Evolutionary conservation across 2,329 filamentous ascomycete species (phyloP).

Genomic region (Exophiala viscosa): DNA sequence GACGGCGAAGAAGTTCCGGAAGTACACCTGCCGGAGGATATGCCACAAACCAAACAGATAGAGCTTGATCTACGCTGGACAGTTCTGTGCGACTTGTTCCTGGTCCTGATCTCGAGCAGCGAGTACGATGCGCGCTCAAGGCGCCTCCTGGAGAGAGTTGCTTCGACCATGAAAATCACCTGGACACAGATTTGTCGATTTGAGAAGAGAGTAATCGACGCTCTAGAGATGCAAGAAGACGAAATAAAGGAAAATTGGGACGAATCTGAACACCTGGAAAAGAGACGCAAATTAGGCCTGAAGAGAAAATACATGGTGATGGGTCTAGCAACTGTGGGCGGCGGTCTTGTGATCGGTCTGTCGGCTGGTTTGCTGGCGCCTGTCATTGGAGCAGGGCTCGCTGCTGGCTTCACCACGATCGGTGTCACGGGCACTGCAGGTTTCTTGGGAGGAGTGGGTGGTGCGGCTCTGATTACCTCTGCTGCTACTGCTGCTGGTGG

Average conservation of each 20-base stretch:
- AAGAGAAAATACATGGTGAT: constrained; percentile 89
- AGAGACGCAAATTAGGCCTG: constrained; percentile 72
- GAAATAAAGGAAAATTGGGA: constrained; percentile 97
- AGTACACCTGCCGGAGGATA: constrained; percentile 76
- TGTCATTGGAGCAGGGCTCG: constrained; percentile 88
- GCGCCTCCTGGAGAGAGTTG: constrained; percentile 77
- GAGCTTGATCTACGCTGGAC: constrained; percentile 98
- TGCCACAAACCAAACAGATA: constrained; percentile 76
- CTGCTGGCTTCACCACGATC: constrained; percentile 91
- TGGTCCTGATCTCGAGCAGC: constrained; percentile 94
- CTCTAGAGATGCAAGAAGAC: constrained; percentile 94
- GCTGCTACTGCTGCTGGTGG: constrained; percentile 80
- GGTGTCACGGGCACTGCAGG: constrained; percentile 83
- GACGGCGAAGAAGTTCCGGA: constrained; percentile 69
- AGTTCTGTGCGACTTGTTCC: constrained; percentile 89
- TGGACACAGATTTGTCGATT: constrained; percentile 96
- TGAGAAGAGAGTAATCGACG: constrained; percentile 94
- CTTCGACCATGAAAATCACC: constrained; percentile 71
- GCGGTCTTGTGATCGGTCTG: constrained; percentile 88
- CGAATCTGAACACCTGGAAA: constrained; percentile 89
- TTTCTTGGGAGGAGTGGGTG: constrained; percentile 87
- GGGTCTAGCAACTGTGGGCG: constrained; percentile 93
- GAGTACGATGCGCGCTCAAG: constrained; percentile 87
- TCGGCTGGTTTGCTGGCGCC: constrained; percentile 89
- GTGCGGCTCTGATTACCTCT: constrained; percentile 90